Evolutionary conservation across 345 rosid genomes (phyloP).

Genomic region (Ceriops tagal): DNA sequence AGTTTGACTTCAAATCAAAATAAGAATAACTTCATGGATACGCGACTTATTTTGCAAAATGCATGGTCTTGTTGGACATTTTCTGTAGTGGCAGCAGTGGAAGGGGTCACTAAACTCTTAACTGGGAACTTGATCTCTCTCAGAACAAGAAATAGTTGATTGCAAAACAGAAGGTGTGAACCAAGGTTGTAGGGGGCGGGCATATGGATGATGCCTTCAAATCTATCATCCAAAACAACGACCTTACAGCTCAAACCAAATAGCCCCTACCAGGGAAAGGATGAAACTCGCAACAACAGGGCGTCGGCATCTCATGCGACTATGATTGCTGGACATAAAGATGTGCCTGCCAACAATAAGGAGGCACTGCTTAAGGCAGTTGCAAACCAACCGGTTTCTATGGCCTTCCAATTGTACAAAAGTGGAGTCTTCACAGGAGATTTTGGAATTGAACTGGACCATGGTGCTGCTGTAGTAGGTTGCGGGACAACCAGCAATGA

Average conservation of each 20-base stretch:
- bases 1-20: too few species aligned
- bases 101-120: constrained; percentile 41
- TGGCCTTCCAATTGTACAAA: constrained; percentile 20
- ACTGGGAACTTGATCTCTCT: constrained; percentile 38
- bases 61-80: constrained; percentile 60
- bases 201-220: constrained; percentile 32
- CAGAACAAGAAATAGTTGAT: constrained; percentile 54
- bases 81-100: constrained; percentile 51
- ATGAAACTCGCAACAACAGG: constrained; percentile 4
- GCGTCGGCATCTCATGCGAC: constrained; percentile 6
- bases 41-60: not conserved
- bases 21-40: not conserved
- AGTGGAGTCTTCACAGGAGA: constrained; percentile 24
- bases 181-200: constrained; percentile 33
- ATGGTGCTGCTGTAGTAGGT: constrained; percentile 24
- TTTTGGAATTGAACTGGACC: constrained; percentile 22
- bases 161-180: constrained; percentile 29
- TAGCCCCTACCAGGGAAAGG: constrained; percentile 23
- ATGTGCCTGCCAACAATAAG: constrained; percentile 22
- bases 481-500: constrained; percentile 17
- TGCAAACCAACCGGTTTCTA: constrained; percentile 25
- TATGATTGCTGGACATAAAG: constrained; percentile 8
- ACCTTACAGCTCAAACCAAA: constrained; percentile 26
- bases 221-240: constrained; percentile 26
- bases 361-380: constrained; percentile 18